Percentiles rank a stretch among this genome's conserved stretches.
These are phyloP conservation scores for Coccinonectria pachysandricola DNA, from an alignment of 2,329 filamentous ascomycete genomes.

Conservation along the genomic window DNA sequence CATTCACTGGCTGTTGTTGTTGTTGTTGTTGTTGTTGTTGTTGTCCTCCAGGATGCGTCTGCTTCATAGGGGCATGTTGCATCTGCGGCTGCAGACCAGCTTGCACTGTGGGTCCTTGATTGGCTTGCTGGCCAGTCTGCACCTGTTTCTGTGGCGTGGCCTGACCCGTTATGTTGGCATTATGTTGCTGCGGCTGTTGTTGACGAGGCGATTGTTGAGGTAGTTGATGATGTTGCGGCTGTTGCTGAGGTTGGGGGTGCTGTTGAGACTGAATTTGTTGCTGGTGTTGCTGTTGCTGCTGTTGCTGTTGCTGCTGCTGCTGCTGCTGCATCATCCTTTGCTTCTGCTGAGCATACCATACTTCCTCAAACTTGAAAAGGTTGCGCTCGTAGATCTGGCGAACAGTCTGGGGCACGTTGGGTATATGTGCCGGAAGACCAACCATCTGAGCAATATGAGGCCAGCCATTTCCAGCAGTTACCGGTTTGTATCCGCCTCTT, in stretches of 20 bases:
- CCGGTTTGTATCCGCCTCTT: slow-evolving; percentile 68
- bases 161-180: slow-evolving; percentile 14
- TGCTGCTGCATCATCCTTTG: slow-evolving; percentile 43
- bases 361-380: slow-evolving; percentile 65
- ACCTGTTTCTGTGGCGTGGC: slow-evolving; percentile 26
- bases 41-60: slow-evolving; percentile 33
- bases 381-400: slow-evolving; percentile 67
- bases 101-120: slow-evolving; percentile 28
- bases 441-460: slow-evolving; percentile 56
- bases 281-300: slow-evolving; percentile 27
- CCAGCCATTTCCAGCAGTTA: slow-evolving; percentile 65
- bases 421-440: slow-evolving; percentile 53
- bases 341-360: slow-evolving; percentile 47
- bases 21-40: no score
- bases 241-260: slow-evolving; percentile 28
- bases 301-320: slow-evolving; percentile 30
- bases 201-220: slow-evolving; percentile 26
- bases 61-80: slow-evolving; percentile 30
- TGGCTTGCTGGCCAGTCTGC: slow-evolving; percentile 22
- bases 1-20: slow-evolving; percentile 27
- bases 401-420: slow-evolving; percentile 58
- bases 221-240: slow-evolving; percentile 21
- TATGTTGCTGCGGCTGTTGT: slow-evolving; percentile 9
- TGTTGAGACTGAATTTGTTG: slow-evolving; percentile 26
- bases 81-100: slow-evolving; percentile 16